A percentile compares a stretch with the other conserved stretches of the same genome.
Conservation (phyloP, 208 protist genomes). For the Crithidia thermophila region DNA sequence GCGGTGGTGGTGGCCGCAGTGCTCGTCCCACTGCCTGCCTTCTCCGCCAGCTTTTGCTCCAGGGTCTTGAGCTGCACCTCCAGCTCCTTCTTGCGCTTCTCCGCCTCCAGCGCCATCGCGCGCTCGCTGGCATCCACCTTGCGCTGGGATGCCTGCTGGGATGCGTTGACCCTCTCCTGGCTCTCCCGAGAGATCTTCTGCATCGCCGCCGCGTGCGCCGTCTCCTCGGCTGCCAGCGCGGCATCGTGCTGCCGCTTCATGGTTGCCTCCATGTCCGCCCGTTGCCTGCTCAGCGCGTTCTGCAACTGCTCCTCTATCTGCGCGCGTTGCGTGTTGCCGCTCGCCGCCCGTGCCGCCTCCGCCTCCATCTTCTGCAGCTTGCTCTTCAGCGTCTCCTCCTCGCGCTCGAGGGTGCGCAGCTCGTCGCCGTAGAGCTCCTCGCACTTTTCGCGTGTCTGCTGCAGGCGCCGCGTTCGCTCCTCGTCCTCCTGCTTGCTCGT, state of each 20-base stretch:
- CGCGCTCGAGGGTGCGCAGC: conserved; percentile 38
- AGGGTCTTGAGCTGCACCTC: conserved; percentile 33
- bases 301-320: conserved; percentile 28
- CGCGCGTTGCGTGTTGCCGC: conserved; percentile 31
- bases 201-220: conserved; percentile 16
- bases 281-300: conserved; percentile 14
- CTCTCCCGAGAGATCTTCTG: conserved; percentile 18
- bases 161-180: conserved; percentile 12
- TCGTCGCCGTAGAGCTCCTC: conserved; percentile 47
- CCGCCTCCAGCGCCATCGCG: conserved; percentile 18
- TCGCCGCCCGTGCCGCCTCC: conserved; percentile 26
- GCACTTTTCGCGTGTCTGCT: conserved; percentile 34
- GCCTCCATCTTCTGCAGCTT: conserved; percentile 39
- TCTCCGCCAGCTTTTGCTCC: conserved; percentile 17
- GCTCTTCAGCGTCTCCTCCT: conserved; percentile 36
- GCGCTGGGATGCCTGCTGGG: conserved; percentile 23
- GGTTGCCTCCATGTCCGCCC: conserved; percentile 10
- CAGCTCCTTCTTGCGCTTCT: conserved; percentile 29
- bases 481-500: conserved; percentile 14
- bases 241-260: conserved; percentile 14
- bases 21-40: background rate
- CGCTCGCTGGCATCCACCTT: conserved; percentile 30
- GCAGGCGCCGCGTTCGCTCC: conserved; percentile 25
- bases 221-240: background rate
- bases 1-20: background rate